These are phyloP conservation scores for Penicillium cosmopolitanum DNA, from an alignment of 495 filamentous ascomycete genomes.

Conservation along the genomic window DNA sequence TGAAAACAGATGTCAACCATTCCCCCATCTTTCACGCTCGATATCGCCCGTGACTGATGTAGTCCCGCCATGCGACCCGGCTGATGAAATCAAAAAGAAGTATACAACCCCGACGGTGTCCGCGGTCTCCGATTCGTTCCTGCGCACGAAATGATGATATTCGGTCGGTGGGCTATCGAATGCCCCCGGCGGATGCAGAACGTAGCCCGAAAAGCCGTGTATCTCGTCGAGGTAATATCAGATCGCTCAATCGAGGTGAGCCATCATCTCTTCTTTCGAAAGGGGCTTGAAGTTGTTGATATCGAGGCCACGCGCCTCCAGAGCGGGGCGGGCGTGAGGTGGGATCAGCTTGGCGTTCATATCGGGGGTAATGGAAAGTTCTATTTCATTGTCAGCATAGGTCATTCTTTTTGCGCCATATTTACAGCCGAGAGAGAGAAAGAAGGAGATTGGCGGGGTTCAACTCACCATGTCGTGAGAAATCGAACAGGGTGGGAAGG, in stretches of 20 bases:
- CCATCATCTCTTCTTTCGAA: slow-evolving; percentile 94
- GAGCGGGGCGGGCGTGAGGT: slow-evolving; percentile 71
- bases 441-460: not conserved
- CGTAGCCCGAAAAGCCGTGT: slow-evolving; percentile 38
- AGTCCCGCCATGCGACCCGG: slow-evolving; percentile 18
- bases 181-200: slow-evolving; percentile 28
- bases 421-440: no score
- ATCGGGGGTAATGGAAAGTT: slow-evolving; percentile 90
- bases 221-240: slow-evolving; percentile 42
- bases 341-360: slow-evolving; percentile 89
- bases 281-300: slow-evolving; percentile 93
- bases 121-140: slow-evolving; percentile 34
- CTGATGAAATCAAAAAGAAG: slow-evolving; percentile 15
- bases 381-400: slow-evolving; percentile 47
- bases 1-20: slow-evolving; percentile 34
- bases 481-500: slow-evolving; percentile 88
- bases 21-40: slow-evolving; percentile 26
- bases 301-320: slow-evolving; percentile 80
- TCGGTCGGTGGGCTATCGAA: slow-evolving; percentile 40
- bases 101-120: slow-evolving; percentile 18
- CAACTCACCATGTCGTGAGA: slow-evolving; percentile 84
- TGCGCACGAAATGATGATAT: slow-evolving; percentile 41
- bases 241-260: slow-evolving; percentile 84
- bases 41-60: slow-evolving; percentile 30
- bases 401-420: no score